phyloP scores from a whole-genome alignment of 495 filamentous ascomycete species.

The Tuber indicum region DNA sequence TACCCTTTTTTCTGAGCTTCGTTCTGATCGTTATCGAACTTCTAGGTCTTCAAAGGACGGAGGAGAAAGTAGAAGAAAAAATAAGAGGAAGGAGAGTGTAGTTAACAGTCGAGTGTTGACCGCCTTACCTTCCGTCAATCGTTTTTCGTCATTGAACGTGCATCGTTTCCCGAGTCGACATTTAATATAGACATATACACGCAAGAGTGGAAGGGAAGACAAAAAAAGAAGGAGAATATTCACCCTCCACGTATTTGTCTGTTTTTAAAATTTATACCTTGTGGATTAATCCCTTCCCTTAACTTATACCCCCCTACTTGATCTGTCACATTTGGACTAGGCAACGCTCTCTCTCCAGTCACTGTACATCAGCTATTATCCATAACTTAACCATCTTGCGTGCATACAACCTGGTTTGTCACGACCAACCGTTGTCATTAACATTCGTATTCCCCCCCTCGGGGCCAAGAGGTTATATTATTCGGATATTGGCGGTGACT shows the following conservation, averaged over 20 bases:
- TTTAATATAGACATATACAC: slow-evolving; percentile 3
- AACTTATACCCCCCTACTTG: slow-evolving; percentile 17
- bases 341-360: slow-evolving; percentile 24
- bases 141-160: background rate
- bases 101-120: slow-evolving; percentile 3
- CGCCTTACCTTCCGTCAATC: background rate
- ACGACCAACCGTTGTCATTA: slow-evolving; percentile 35
- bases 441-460: slow-evolving; percentile 9
- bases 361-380: slow-evolving; percentile 9
- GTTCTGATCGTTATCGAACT: background rate
- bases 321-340: slow-evolving; percentile 36
- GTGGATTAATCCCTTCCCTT: background rate
- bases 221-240: slow-evolving; percentile 28
- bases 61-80: background rate
- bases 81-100: background rate
- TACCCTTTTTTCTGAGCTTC: background rate
- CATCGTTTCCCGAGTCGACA: background rate
- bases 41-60: slow-evolving; percentile 1
- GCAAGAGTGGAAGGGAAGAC: slow-evolving; percentile 16
- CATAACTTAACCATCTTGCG: slow-evolving; percentile 30
- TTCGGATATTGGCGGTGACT: slow-evolving; percentile 38
- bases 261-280: slow-evolving; percentile 12
- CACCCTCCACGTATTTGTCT: slow-evolving; percentile 38
- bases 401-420: slow-evolving; percentile 31
- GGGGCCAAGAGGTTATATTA: slow-evolving; percentile 26